Conservation (phyloP, 2,329 filamentous ascomycete species). For the Exophiala viscosa region DNA sequence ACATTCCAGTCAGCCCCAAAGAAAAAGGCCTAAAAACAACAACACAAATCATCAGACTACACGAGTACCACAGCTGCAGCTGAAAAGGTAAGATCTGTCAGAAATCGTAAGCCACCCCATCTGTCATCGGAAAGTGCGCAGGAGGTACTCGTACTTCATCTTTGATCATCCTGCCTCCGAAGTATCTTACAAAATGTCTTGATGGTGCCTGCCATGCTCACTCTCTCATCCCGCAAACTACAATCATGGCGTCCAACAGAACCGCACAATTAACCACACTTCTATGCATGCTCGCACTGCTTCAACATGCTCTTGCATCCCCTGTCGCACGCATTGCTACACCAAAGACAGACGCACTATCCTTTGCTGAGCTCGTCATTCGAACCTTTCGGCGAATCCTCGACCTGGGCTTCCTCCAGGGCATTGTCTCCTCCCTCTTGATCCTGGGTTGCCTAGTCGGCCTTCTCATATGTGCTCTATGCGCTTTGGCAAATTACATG, state of each 20-base stretch:
- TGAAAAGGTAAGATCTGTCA: neutral
- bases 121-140: slow-evolving; percentile 1
- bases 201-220: neutral
- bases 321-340: slow-evolving; percentile 11
- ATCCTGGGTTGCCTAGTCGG: slow-evolving; percentile 14
- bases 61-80: neutral
- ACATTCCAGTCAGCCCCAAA: slow-evolving; percentile 2
- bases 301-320: slow-evolving; percentile 1
- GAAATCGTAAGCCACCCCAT: neutral
- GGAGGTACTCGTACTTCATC: neutral
- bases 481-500: slow-evolving; percentile 9
- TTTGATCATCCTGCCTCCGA: neutral
- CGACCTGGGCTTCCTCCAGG: slow-evolving; percentile 16
- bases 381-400: slow-evolving; percentile 15
- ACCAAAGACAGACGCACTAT: slow-evolving; percentile 12
- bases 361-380: slow-evolving; percentile 17
- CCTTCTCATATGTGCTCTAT: slow-evolving; percentile 13
- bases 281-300: neutral
- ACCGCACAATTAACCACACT: neutral
- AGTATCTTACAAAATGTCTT: neutral
- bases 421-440: slow-evolving; percentile 10
- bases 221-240: neutral
- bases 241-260: neutral
- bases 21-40: neutral
- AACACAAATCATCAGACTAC: neutral